phyloP scores from a whole-genome alignment of 768 basidiomycete genomes.

The Auricularia sp. region DNA sequence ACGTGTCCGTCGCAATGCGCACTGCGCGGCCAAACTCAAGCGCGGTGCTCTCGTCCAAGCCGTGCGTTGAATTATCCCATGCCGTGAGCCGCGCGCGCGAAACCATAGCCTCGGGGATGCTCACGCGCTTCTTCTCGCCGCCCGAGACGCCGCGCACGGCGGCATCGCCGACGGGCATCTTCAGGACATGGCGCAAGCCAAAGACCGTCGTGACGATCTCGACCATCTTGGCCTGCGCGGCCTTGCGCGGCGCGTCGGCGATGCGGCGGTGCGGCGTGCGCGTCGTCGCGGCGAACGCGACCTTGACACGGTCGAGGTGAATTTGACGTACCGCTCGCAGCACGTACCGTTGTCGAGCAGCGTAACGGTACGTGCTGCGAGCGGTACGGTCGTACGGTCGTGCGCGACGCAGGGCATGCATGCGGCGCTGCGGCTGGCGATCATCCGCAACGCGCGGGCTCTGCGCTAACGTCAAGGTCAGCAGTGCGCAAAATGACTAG shows the following conservation, averaged over 20 bases:
- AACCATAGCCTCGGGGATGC: slow-evolving; percentile 48
- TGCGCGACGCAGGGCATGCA: too few relatives aligned
- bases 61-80: slow-evolving; percentile 59
- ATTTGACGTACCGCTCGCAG: too few relatives aligned
- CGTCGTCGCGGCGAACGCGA: slow-evolving; percentile 49
- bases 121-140: slow-evolving; percentile 73
- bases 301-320: too few relatives aligned
- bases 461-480: too few relatives aligned
- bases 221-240: slow-evolving; percentile 37
- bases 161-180: slow-evolving; percentile 31
- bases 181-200: slow-evolving; percentile 37
- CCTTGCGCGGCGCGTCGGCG: slow-evolving; percentile 36
- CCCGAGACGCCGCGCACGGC: slow-evolving; percentile 43
- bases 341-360: too few relatives aligned
- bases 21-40: slow-evolving; percentile 76
- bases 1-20: slow-evolving; percentile 75
- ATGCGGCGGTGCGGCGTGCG: slow-evolving; percentile 54
- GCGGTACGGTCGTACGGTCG: too few relatives aligned
- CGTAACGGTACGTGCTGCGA: too few relatives aligned
- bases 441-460: too few relatives aligned
- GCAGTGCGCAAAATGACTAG: too few relatives aligned
- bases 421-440: too few relatives aligned
- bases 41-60: slow-evolving; percentile 79
- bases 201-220: slow-evolving; percentile 36
- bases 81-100: slow-evolving; percentile 21